Base-by-base conservation (phyloP, 225 moss, liverwort and hornwort genomes). In the Neckera pumila region DNA sequence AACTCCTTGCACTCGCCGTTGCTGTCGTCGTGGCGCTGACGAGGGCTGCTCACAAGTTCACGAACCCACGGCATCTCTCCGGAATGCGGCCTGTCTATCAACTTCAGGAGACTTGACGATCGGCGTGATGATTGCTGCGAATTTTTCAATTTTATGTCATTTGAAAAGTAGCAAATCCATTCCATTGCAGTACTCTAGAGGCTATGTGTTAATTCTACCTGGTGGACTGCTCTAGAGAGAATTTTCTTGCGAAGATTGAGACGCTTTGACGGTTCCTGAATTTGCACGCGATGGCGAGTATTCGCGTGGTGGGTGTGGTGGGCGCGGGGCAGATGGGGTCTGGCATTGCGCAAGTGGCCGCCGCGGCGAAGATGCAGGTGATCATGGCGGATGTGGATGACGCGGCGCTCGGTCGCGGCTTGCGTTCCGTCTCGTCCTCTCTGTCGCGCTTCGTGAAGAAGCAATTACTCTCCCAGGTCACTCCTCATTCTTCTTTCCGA, bases 271-370 rank as follows among this genome's bases (percentile, higher is more conserved):
- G 34, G 51, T 63, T 69, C 43, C 7, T 45, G 58, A 80, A 80
- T 70, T 85, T 78, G 86, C 79, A 42, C 67, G 79, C 61, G 80
- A 97, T 97, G 96, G 98, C 97, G 91, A 86, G 84, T 76, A 66
- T 89, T 47, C 92, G 92, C 78, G 85, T 96, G 72, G 91, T 99
- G 73, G 97, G 99, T n/a, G 94, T 99, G 61, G 98, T 99, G n/a
- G 98, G 98, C 49, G 97, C 96, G 26, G 98, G 99, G 42, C 99
- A 99, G 89, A 97, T 99, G 96, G 97, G 99, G 73, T 96, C 95
- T 53, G 97, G 98, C 73, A 98, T 97, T 85, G 96, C 97, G 63
- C 98, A 99, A 88, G 93, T 99, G 63, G 97, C 93, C 36, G 95
- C 98, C 22, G 91, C 96, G 38, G 93, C 95, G 21, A 93, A 95